Evolutionary conservation across 2,329 filamentous ascomycete genomes (phyloP).

Genomic region (Alternaria conjuncta): DNA sequence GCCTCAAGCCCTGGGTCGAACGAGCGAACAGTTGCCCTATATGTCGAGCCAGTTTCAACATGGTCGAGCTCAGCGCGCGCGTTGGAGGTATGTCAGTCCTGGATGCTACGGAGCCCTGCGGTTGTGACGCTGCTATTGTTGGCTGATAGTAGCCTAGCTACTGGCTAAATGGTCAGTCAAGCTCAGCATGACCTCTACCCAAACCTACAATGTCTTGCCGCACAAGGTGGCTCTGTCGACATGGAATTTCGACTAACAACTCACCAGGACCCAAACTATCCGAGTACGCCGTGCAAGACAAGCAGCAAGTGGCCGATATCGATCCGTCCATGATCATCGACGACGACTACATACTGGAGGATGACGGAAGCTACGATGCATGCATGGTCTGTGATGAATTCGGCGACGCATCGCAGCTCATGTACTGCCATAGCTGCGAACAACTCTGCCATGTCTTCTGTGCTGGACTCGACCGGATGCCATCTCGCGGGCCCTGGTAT

Average conservation of each 20-base stretch:
- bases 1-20: constrained; percentile 92
- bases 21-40: constrained; percentile 98
- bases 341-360: constrained; percentile 64
- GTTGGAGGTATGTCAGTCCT: constrained; percentile 70
- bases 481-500: constrained; percentile 78
- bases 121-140: constrained; percentile 24
- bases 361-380: constrained; percentile 59
- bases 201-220: constrained; percentile 7
- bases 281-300: constrained; percentile 74
- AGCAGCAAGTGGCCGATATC: constrained; percentile 88
- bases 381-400: constrained; percentile 84
- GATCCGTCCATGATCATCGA: constrained; percentile 81
- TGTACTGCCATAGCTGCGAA: constrained; percentile 92
- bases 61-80: constrained; percentile 81
- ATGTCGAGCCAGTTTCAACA: constrained; percentile 89
- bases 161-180: constrained; percentile 42
- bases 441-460: constrained; percentile 91
- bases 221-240: constrained; percentile 6
- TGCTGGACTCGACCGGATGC: constrained; percentile 79
- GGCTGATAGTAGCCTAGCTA: constrained; percentile 23
- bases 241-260: constrained; percentile 18
- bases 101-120: constrained; percentile 22
- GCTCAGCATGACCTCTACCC: constrained; percentile 30
- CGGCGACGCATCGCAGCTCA: constrained; percentile 82
- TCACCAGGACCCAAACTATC: constrained; percentile 61